Evolutionary conservation across 257 asterid genomes (phyloP).

Genomic region (Agastache rugosa): DNA sequence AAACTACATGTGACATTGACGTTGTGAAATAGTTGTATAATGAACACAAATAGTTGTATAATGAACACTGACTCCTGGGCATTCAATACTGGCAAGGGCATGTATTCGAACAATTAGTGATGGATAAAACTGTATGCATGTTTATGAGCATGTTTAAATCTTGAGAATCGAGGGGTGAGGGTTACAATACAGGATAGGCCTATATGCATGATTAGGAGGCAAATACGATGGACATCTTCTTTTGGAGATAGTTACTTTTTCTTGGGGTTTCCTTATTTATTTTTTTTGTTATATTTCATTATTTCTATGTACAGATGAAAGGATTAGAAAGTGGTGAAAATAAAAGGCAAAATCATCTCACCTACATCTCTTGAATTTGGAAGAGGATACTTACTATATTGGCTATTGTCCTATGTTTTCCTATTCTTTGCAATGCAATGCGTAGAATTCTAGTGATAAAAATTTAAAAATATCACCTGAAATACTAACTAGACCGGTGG

Average conservation of each 20-base stretch:
- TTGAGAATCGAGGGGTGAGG: conserved; percentile 1
- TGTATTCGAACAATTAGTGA: neutral
- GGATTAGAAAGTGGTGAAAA: neutral
- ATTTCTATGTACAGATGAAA: neutral
- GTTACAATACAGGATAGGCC: conserved; percentile 12
- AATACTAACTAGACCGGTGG: conserved; percentile 2
- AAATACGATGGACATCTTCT: conserved; percentile 22
- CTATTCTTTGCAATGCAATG: conserved; percentile 8
- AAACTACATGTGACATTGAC: conserved; percentile 17
- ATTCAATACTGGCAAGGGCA: neutral
- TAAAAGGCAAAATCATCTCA: neutral
- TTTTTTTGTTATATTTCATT: neutral
- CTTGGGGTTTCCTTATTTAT: neutral
- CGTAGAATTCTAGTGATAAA: neutral
- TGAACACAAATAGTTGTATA: conserved; percentile 17
- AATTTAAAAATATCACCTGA: neutral
- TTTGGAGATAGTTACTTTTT: conserved; percentile 1
- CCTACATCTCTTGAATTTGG: neutral
- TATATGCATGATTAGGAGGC: conserved; percentile 23
- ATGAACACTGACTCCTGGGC: conserved; percentile 23
- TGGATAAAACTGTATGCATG: conserved; percentile 8
- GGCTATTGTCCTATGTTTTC: neutral
- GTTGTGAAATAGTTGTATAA: conserved; percentile 13
- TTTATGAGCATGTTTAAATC: neutral
- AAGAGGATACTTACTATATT: neutral